phyloP scores from a whole-genome alignment of 2,329 filamentous ascomycete genomes.

The Blastomyces percursus region DNA sequence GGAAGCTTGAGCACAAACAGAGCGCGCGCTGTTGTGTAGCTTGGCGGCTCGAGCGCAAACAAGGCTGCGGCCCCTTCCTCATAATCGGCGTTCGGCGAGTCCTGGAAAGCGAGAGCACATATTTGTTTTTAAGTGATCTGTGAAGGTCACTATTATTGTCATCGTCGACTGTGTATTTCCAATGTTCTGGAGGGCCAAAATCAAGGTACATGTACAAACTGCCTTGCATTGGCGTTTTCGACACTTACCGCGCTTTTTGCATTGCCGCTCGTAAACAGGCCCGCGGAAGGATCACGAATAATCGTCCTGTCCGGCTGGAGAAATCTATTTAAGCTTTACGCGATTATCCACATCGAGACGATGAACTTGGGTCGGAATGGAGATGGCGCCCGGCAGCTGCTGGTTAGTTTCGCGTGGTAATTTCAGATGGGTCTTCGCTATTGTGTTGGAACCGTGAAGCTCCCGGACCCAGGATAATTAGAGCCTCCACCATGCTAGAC shows the following conservation, averaged over 20 bases:
- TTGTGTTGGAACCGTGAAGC: background rate
- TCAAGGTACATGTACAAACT: background rate
- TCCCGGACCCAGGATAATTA: background rate
- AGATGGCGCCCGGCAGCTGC: background rate
- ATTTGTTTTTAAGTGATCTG: background rate
- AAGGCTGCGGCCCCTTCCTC: background rate
- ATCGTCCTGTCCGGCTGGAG: background rate
- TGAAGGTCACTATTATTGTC: background rate
- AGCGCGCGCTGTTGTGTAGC: background rate
- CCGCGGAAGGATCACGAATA: background rate
- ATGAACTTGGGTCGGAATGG: background rate
- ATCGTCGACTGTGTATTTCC: background rate
- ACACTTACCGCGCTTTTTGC: background rate
- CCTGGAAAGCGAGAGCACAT: background rate
- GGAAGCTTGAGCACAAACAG: constrained; percentile 1
- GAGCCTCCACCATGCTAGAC: background rate
- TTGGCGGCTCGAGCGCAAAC: background rate
- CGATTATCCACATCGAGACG: background rate
- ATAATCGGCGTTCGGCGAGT: background rate
- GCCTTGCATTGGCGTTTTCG: constrained; percentile 1
- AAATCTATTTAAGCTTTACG: background rate
- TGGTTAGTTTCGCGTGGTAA: constrained; percentile 1
- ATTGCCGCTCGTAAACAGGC: background rate
- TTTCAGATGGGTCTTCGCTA: background rate
- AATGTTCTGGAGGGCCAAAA: background rate